Evolutionary conservation across 345 rosid genomes (phyloP), one percentile per base, ranked within the genome.

Genomic region (Iberis pinnata): DNA sequence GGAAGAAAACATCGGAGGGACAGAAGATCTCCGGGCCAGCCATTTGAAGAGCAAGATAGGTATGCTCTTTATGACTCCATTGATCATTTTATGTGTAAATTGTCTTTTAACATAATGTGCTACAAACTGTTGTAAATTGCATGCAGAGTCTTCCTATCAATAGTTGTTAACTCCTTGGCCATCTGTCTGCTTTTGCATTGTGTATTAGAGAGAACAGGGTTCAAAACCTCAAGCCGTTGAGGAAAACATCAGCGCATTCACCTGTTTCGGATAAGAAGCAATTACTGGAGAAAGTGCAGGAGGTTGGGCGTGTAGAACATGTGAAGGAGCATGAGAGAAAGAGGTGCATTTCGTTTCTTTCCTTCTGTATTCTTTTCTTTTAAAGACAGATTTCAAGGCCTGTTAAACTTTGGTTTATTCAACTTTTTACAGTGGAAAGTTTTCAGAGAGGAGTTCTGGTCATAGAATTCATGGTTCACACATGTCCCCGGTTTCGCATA

Each of bases 361-460:
- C 62, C 8, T 29, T 8, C 36, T 33, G n/a, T n/a, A n/a, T 35
- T 31, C 46, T 13, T 6, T 6, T 31, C 61, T 58, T 42, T 1
- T n/a, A n/a, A n/a, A n/a, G n/a, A n/a, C n/a, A 43, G 14, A 18
- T 40, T 53, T 47, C 7, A 39, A 5, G 52, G 18, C 47, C 42
- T 46, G 46, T 16, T 60, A 31, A 66, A 13, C 6, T 31, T 47
- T 67, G 35, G 45, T 51, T 4, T 65, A 27, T 60, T 38, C 29
- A 29, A n/a, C 67, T 73, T 35, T 44, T 71, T 54, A 26, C 86
- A 92, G 89, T 32, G 80, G 71, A 36, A 90, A 68, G 60, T 25
- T 69, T 26, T 65, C 79, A 45, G 69, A 67, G 64, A 68, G 48
- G 41, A 49, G 49, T 25, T 56, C 25, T 26, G 24, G 40, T 64